These are phyloP conservation scores for Neurospora sublineolata DNA, from an alignment of 495 filamentous ascomycete species.

Conservation along the genomic window DNA sequence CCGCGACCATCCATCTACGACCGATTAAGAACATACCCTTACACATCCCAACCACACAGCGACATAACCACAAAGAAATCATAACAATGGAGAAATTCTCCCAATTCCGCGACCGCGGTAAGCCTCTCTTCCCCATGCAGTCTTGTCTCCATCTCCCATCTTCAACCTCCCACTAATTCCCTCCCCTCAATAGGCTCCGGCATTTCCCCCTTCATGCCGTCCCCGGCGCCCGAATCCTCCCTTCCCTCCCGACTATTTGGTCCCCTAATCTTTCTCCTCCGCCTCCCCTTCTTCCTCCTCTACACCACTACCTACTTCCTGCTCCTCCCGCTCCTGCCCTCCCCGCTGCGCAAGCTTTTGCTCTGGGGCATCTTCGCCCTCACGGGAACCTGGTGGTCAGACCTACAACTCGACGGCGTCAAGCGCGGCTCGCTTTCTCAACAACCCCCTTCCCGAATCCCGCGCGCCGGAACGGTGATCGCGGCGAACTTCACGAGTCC, in stretches of 20 bases:
- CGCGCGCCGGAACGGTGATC: conserved; percentile 65
- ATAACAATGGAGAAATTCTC: conserved; percentile 88
- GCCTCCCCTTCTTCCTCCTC: conserved; percentile 65
- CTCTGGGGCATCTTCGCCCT: conserved; percentile 79
- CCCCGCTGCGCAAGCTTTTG: conserved; percentile 63
- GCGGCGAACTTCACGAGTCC: conserved; percentile 85
- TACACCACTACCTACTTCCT: conserved; percentile 61
- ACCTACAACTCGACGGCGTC: conserved; percentile 91
- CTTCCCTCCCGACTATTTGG: conserved; percentile 43
- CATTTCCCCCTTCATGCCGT: conserved; percentile 88
- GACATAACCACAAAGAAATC: neutral
- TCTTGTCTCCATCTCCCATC: neutral
- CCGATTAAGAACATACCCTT: neutral
- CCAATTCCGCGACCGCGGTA: conserved; percentile 89
- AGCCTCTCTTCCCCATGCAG: conserved; percentile 5
- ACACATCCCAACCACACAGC: neutral
- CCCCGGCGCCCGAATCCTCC: conserved; percentile 47
- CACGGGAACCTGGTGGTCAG: conserved; percentile 94
- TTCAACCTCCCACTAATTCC: conserved; percentile 7
- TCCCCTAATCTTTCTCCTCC: conserved; percentile 64
- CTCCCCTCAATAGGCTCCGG: conserved; percentile 58
- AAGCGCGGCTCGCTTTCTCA: conserved; percentile 60
- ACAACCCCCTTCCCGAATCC: conserved; percentile 56
- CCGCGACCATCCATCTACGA: neutral
- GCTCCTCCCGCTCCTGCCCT: conserved; percentile 72